Percentiles rank a stretch among this genome's conserved stretches.
Evolutionary conservation across 1,139 yeast species (phyloP).

Genomic region (Candida glucosophila): DNA sequence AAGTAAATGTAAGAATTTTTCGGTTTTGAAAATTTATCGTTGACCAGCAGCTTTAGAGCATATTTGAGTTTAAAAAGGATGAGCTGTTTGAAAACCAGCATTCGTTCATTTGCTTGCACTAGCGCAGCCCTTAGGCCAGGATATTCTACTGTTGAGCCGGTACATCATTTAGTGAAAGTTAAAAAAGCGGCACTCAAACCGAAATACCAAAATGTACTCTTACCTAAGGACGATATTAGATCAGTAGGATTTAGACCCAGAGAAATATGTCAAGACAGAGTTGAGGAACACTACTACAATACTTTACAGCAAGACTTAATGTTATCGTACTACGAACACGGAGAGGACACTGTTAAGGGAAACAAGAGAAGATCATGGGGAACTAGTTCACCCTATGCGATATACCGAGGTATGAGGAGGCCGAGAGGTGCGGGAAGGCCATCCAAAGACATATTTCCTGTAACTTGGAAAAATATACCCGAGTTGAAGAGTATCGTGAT

Average conservation of each 20-base stretch:
- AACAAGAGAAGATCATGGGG: constrained; percentile 80
- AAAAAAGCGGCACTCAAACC: constrained; percentile 66
- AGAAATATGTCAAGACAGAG: constrained; percentile 68
- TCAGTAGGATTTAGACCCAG: constrained; percentile 73
- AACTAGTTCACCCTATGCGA: constrained; percentile 79
- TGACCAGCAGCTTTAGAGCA: too few species aligned
- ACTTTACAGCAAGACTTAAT: constrained; percentile 70
- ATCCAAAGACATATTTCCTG: constrained; percentile 63
- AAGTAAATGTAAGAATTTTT: too few species aligned
- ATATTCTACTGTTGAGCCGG: constrained; percentile 77
- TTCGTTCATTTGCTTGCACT: constrained; percentile 41
- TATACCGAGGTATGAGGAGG: constrained; percentile 65
- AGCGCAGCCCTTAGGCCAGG: constrained; percentile 47
- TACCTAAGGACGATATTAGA: constrained; percentile 61
- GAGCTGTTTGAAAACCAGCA: constrained; percentile 17
- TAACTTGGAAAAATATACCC: constrained; percentile 64
- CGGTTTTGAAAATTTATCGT: too few species aligned
- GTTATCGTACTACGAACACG: constrained; percentile 70
- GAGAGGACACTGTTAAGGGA: constrained; percentile 46
- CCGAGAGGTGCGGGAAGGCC: constrained; percentile 62
- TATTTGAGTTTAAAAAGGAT: too few species aligned
- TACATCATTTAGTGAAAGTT: constrained; percentile 78
- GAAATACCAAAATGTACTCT: constrained; percentile 55
- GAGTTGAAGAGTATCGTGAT: constrained; percentile 54
- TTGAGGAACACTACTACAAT: constrained; percentile 67